Evolutionary conservation across 2,329 filamentous ascomycete species (phyloP), one percentile per base, ranked within the genome.

Genomic region (Trichoderma semiorbis): DNA sequence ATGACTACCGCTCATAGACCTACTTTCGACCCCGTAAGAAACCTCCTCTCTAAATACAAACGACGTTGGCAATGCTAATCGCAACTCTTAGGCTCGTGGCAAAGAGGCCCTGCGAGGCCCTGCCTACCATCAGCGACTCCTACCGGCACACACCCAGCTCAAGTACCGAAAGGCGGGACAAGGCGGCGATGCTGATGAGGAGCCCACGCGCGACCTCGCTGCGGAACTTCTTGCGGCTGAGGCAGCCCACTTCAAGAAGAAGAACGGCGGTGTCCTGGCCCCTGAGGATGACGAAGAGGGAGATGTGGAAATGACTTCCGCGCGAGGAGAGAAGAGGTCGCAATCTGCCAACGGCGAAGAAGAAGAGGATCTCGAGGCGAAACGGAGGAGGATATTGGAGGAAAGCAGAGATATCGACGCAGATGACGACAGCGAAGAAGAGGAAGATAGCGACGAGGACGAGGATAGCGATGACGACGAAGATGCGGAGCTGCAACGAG

Each of bases 51-150:
- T 12, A 0, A 10, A 14, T 63, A 16, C n/a, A 7, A 10, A n/a
- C 24, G 11, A 28, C 32, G 66, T 14, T 12, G 53, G 30, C 50
- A 61, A 18, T 69, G 62, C 55, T 60, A 66, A 69, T 28, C 16
- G 11, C 57, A 57, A 61, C 65, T 28, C 79, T 81, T 74, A 94
- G 92, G 95, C 95, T 55, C 90, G 92, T 80, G 96, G 96, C 80
- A 98, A 98, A 86, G 96, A 99, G 83, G 94, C 95, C 78, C 92
- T 94, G 73, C 92, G 94, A 78, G 96, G 96, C 62, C 93, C 94
- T 64, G 95, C 94, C 77, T 98, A 98, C 85, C 96, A 99, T 81
- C 95, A 98, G 83, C 92, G 96, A 77, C 92, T 98, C 18, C 91
- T 98, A 16, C 95, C 96, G 39, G 96, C 96, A 36, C 92, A 99